Evolutionary conservation across 306 rosid genomes (phyloP), one percentile per base, ranked within the genome.

Genomic region (Astragalus glycyphyllos): DNA sequence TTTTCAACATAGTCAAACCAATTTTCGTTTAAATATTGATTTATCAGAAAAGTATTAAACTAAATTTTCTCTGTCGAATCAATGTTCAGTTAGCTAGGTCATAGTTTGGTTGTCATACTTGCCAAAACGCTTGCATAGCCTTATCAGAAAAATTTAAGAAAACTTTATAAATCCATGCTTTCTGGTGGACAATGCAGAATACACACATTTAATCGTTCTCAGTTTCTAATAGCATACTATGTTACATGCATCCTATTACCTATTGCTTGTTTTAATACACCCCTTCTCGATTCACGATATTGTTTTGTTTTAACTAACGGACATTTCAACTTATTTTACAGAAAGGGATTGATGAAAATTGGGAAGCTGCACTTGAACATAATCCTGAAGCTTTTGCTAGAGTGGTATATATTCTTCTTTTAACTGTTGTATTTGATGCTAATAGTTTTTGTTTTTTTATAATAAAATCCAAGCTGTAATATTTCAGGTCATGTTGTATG

Each of bases 281-380:
- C 64, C 13, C n/a, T 15, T 16, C 38, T n/a, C 11, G n/a, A 46
- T 58, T 26, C 58, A 49, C 8, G 8, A 32, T 38, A 51, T 53
- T 50, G 49, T 20, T 49, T 49, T n/a, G n/a, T n/a, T n/a, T n/a
- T n/a, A n/a, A n/a, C 73, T 78, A 17, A 50, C 16, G 20, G 8
- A 20, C 10, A 51, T 69, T 81, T 58, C 26, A 56, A 42, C 71
- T 32, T 50, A 26, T 49, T 72, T 63, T 82, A 55, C 87, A 91
- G 99, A 91, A 87, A 91, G 99, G 97, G 77, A 91, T 94, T 73
- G 99, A 94, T 81, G 99, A 94, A 79, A 94, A 94, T 80, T 94
- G 99, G 99, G 96, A 83, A 53, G 99, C 99, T 73, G 99, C 99
- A 53, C 72, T 94, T 17, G 99, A 94, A 65, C 83, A 94, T 77